Base-by-base conservation (phyloP, 2,329 filamentous ascomycete species). In the Thielaviopsis ethacetica region DNA sequence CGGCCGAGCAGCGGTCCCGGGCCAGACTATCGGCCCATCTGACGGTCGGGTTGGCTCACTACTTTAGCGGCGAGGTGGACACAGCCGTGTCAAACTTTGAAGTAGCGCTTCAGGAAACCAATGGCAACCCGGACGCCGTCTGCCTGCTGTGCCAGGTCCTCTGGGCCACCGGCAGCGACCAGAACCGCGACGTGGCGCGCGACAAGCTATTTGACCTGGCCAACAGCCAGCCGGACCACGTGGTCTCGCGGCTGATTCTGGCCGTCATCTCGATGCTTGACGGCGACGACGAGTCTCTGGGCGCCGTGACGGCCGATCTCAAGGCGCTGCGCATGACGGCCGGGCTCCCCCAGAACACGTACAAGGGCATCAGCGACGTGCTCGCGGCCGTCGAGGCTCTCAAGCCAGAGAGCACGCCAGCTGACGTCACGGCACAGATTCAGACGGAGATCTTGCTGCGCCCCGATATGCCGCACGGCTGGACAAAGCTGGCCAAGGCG, bases 131-230 rank as follows among this genome's bases (percentile, higher is more conserved):
- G 0, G 90, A 96, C 66, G 85, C 91, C 1, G 84, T 90, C 0
- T 96, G 91, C 66, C 76, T 96, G 13, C 76, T 97, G 13, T 87
- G 91, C 0, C 89, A 97, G 70, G 87, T 97, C 0, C 77, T 97
- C 0, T 98, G 93, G 91, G 91, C 91, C 0, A 89, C 88, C 63
- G 90, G 88, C 9, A 82, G 83, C 0, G 81, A 85, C 6, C 77
- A 83, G 0, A 86, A 91, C 59, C 82, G 85, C 53, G 81, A 84
- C 55, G 82, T 86, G 62, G 91, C 91, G 17, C 80, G 89, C 3
- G 83, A 86, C 57, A 81, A 88, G 63, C 77, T 98, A 0, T 91
- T 95, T 66, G 83, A 84, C 15, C 84, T 86, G 41, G 84, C 95
- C 13, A 88, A 91, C 65, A 78, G 75, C 56, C 73, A 86, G 55